Percentiles rank a stretch among this genome's conserved stretches.
phyloP scores from a whole-genome alignment of 768 basidiomycete species.

The Chalciporus chontae region DNA sequence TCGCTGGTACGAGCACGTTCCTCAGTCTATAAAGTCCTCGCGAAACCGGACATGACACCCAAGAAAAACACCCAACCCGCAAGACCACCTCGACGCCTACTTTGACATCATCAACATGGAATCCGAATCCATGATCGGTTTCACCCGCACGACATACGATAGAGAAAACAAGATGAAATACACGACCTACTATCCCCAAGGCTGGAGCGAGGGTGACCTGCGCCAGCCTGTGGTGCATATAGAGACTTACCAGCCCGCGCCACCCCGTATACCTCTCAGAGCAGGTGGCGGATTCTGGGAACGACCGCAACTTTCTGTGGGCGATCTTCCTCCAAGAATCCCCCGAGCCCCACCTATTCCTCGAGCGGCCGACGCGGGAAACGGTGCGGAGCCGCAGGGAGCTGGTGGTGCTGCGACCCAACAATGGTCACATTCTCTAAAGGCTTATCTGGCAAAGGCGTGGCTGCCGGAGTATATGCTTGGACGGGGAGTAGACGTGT shows the following conservation, averaged over 20 bases:
- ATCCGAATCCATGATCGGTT: slow-evolving; percentile 1
- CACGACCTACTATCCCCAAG: slow-evolving; percentile 8
- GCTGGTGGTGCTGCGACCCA: not conserved
- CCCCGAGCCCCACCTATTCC: not conserved
- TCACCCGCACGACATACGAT: slow-evolving; percentile 8
- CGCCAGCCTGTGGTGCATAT: not conserved
- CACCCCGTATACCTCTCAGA: not conserved
- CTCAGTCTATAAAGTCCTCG: not conserved
- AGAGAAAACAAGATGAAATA: slow-evolving; percentile 3
- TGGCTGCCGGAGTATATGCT: slow-evolving; percentile 14
- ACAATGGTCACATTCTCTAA: slow-evolving; percentile 4
- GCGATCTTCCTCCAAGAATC: not conserved
- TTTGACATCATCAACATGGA: not conserved
- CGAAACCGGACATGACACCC: not conserved
- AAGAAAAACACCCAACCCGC: not conserved
- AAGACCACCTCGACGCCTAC: not conserved
- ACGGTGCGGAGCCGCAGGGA: not conserved
- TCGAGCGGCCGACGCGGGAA: too few species aligned
- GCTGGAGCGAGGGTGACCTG: slow-evolving; percentile 4
- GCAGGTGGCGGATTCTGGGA: not conserved
- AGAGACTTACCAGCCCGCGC: not conserved
- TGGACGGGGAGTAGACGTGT: not conserved
- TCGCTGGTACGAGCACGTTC: not conserved
- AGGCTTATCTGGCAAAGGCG: slow-evolving; percentile 2
- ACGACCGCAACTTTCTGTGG: not conserved